phyloP scores from a whole-genome alignment of 768 basidiomycete genomes.

The Mycena rebaudengoi region DNA sequence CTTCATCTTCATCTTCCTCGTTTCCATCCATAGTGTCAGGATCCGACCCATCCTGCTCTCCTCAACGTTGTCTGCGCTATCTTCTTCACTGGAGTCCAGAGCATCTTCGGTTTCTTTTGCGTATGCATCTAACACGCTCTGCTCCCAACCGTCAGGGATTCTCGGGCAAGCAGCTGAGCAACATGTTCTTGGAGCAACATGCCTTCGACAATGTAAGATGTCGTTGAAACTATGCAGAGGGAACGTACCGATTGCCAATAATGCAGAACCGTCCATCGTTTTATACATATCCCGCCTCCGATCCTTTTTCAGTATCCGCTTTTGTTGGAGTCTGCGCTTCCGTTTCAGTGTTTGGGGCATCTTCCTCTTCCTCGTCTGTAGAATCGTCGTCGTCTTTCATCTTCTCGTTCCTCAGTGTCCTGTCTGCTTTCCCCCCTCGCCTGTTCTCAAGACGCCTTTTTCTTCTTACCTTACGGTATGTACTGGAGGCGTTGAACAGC shows the following conservation, averaged over 20 bases:
- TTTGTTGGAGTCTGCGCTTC: conserved; percentile 24
- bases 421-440: conserved; percentile 37
- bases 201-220: conserved; percentile 46
- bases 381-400: conserved; percentile 10
- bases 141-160: conserved; percentile 57
- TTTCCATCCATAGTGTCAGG: no score
- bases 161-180: conserved; percentile 48
- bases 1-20: conserved; percentile 27
- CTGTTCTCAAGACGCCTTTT: conserved; percentile 21
- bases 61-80: neutral
- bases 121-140: conserved; percentile 29
- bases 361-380: conserved; percentile 23
- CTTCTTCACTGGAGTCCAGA: neutral
- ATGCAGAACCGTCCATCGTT: conserved; percentile 74
- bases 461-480: conserved; percentile 49
- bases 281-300: conserved; percentile 74
- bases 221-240: neutral
- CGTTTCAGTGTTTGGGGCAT: conserved; percentile 30
- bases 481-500: conserved; percentile 57
- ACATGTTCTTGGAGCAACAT: conserved; percentile 77
- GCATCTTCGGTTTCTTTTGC: neutral
- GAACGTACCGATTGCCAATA: conserved; percentile 72
- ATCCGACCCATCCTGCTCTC: no score
- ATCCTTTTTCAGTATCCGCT: conserved; percentile 27
- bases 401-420: conserved; percentile 17